phyloP scores from a whole-genome alignment of 257 asterid species.

The Solanum tarapatanum region DNA sequence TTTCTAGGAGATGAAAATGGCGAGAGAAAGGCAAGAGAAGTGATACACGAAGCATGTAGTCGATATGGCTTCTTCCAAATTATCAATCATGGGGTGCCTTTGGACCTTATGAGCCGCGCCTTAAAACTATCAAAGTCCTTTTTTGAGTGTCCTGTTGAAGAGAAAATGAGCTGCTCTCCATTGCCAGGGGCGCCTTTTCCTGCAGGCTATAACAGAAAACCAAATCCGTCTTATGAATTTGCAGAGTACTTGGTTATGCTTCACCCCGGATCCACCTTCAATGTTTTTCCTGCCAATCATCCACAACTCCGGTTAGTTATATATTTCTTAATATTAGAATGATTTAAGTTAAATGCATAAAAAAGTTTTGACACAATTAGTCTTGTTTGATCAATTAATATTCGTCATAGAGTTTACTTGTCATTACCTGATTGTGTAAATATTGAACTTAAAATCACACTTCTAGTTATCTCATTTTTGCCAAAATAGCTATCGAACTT shows the following conservation, averaged over 20 bases:
- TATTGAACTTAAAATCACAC: background rate
- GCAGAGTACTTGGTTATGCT: conserved; percentile 40
- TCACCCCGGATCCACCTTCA: conserved; percentile 22
- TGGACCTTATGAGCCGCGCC: conserved; percentile 25
- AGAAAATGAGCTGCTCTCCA: conserved; percentile 24
- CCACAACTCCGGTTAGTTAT: background rate
- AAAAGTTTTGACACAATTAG: background rate
- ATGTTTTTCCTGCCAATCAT: conserved; percentile 19
- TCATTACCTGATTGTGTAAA: background rate
- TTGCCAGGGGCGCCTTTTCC: conserved; percentile 25
- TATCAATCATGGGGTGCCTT: conserved; percentile 39
- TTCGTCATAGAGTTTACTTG: background rate
- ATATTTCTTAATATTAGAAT: background rate
- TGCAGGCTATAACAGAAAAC: conserved; percentile 41
- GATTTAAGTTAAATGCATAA: background rate
- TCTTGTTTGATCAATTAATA: background rate
- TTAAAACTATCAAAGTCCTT: conserved; percentile 21
- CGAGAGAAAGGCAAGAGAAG: conserved; percentile 16
- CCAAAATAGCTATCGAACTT: too few relatives aligned
- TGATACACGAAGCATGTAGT: conserved; percentile 22
- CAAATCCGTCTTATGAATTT: conserved; percentile 30
- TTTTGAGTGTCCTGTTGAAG: conserved; percentile 25
- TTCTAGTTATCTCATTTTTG: background rate
- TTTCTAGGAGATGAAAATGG: conserved; percentile 16
- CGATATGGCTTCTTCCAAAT: conserved; percentile 40